Percentiles rank a stretch among this genome's conserved stretches.
phyloP scores from a whole-genome alignment of 2,329 filamentous ascomycete species.

The Hypoxylon sp. region DNA sequence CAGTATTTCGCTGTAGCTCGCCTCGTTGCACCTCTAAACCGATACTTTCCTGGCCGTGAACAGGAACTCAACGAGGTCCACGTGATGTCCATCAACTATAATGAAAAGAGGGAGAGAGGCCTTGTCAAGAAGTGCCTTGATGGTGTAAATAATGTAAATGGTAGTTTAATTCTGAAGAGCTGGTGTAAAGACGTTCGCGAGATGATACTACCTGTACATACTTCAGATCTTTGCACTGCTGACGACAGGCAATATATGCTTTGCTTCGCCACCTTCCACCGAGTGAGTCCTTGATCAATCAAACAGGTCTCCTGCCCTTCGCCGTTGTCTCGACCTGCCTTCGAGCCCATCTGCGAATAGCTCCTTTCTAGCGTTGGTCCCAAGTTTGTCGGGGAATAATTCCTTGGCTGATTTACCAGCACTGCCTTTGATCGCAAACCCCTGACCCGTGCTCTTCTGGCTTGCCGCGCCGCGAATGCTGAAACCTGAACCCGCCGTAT shows the following conservation, averaged over 20 bases:
- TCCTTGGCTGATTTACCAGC: constrained; percentile 66
- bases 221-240: neutral
- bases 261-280: neutral
- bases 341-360: constrained; percentile 69
- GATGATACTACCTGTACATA: neutral
- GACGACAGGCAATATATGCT: neutral
- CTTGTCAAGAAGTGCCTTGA: neutral
- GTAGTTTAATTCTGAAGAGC: neutral
- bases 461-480: constrained; percentile 67
- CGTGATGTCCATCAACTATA: too few species aligned
- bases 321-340: constrained; percentile 65
- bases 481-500: constrained; percentile 51
- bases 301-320: constrained; percentile 78
- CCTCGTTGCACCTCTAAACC: too few species aligned
- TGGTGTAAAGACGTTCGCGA: neutral
- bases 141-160: neutral
- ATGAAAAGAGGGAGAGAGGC: too few species aligned
- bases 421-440: constrained; percentile 72
- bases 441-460: constrained; percentile 55
- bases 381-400: constrained; percentile 72
- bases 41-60: too few species aligned
- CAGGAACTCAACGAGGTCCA: too few species aligned
- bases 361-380: constrained; percentile 71
- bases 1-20: too few species aligned
- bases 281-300: constrained; percentile 52